Evolutionary conservation across 352 stramenopile species (phyloP).

Genomic region (Phytophthora ramorum): DNA sequence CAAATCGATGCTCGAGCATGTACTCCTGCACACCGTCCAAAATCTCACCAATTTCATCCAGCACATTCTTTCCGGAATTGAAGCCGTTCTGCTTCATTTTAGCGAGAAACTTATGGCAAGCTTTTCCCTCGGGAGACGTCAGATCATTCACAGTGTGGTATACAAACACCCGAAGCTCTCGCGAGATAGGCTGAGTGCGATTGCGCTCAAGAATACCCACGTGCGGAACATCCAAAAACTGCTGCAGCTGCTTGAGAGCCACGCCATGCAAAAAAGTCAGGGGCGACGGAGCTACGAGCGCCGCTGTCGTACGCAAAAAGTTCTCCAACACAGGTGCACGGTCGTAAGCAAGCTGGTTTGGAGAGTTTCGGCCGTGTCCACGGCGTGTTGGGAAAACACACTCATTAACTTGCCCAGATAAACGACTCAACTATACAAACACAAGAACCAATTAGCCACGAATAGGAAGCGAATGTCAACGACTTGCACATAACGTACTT

Average conservation of each 20-base stretch:
- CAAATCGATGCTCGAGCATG: conserved; percentile 86
- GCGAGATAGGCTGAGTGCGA: conserved; percentile 77
- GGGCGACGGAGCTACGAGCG: conserved; percentile 77
- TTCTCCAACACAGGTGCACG: conserved; percentile 76
- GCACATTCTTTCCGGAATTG: conserved; percentile 55
- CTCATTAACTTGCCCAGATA: conserved; percentile 69
- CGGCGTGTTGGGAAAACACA: conserved; percentile 78
- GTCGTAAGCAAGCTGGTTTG: conserved; percentile 65
- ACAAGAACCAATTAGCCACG: background rate
- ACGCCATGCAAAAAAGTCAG: conserved; percentile 78
- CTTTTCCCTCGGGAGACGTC: conserved; percentile 82
- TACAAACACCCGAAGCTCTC: conserved; percentile 80
- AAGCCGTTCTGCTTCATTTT: conserved; percentile 62
- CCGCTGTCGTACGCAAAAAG: conserved; percentile 76
- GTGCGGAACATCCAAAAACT: conserved; percentile 82
- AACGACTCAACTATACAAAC: conserved; percentile 59
- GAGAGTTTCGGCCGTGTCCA: conserved; percentile 61
- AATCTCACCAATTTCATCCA: conserved; percentile 81
- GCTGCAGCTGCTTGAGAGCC: conserved; percentile 81
- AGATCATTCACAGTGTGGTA: conserved; percentile 84
- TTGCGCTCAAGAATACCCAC: conserved; percentile 77
- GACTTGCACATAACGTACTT: conserved; percentile 45
- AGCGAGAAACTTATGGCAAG: conserved; percentile 72
- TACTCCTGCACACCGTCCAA: conserved; percentile 87
- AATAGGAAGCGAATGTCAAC: background rate